A percentile compares a stretch with the other conserved stretches of the same genome.
phyloP scores from a whole-genome alignment of 805 yeast species.

The Suhomyces kilbournensis region DNA sequence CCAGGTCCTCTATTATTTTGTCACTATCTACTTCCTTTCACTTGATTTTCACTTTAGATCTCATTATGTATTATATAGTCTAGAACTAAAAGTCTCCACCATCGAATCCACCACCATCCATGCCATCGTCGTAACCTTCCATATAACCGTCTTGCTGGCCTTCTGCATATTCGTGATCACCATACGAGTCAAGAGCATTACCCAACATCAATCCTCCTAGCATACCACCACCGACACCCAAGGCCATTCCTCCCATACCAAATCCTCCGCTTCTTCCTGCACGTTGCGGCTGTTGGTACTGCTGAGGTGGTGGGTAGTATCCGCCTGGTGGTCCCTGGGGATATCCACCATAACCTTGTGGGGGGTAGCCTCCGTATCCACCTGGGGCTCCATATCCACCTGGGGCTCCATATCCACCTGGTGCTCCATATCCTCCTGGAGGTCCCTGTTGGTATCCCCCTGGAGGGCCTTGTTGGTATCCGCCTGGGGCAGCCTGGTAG shows the following conservation, averaged over 20 bases:
- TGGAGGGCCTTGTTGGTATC: neutral
- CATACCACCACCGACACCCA: conserved; percentile 53
- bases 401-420: neutral
- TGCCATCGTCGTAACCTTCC: conserved; percentile 29
- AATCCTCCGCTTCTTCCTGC: conserved; percentile 31
- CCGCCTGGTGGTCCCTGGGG: conserved; percentile 19
- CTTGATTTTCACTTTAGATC: no score
- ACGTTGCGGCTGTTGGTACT: conserved; percentile 19
- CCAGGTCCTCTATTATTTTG: no score
- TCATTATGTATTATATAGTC: no score
- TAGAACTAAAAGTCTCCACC: conserved; percentile 10
- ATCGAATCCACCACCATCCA: conserved; percentile 18
- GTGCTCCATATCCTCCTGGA: conserved; percentile 19
- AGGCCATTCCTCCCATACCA: conserved; percentile 50
- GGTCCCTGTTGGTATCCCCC: conserved; percentile 13
- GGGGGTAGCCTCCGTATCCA: conserved; percentile 15
- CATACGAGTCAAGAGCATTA: conserved; percentile 35
- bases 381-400: conserved; percentile 3
- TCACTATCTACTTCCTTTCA: no score
- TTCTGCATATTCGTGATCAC: conserved; percentile 23
- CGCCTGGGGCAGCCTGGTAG: conserved; percentile 2
- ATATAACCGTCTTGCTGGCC: conserved; percentile 35
- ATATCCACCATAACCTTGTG: conserved; percentile 21
- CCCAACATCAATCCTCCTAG: conserved; percentile 58
- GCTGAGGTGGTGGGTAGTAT: conserved; percentile 15